Evolutionary conservation across 2,329 filamentous ascomycete species (phyloP).

Genomic region (Hymenoscyphus repandus): DNA sequence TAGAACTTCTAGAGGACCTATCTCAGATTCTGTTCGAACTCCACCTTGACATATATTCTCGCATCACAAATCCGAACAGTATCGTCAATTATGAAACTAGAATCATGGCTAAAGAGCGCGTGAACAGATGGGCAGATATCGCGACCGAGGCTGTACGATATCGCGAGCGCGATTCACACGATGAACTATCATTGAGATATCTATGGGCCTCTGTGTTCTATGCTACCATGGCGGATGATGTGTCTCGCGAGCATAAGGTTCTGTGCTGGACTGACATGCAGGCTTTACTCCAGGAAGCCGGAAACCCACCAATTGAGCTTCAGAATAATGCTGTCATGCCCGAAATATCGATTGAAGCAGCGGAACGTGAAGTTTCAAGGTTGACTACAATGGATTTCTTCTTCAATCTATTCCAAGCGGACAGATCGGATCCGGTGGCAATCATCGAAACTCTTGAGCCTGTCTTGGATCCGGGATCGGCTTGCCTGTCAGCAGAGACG

Average conservation of each 20-base stretch:
- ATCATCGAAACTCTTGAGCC: slow-evolving; percentile 92
- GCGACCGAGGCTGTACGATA: slow-evolving; percentile 45
- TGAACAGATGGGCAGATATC: slow-evolving; percentile 55
- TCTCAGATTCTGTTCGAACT: slow-evolving; percentile 59
- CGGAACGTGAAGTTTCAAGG: slow-evolving; percentile 86
- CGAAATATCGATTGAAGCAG: slow-evolving; percentile 74
- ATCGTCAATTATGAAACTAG: slow-evolving; percentile 47
- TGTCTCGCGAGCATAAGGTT: slow-evolving; percentile 53
- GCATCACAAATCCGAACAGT: slow-evolving; percentile 56
- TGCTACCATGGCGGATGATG: slow-evolving; percentile 49
- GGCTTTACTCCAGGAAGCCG: slow-evolving; percentile 42
- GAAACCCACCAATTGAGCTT: slow-evolving; percentile 52
- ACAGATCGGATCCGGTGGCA: slow-evolving; percentile 71
- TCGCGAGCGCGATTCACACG: slow-evolving; percentile 19
- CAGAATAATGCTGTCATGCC: slow-evolving; percentile 87
- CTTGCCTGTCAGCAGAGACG: slow-evolving; percentile 34
- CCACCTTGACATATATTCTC: slow-evolving; percentile 59
- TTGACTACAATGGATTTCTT: slow-evolving; percentile 97
- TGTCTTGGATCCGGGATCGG: slow-evolving; percentile 69
- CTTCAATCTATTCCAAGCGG: slow-evolving; percentile 78
- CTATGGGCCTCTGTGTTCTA: slow-evolving; percentile 62
- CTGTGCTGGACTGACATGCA: slow-evolving; percentile 60
- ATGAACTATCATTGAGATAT: slow-evolving; percentile 51
- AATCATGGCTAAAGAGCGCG: slow-evolving; percentile 49
- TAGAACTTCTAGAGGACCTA: slow-evolving; percentile 42